These are phyloP conservation scores for Blastomyces parvus DNA, from an alignment of 2,329 filamentous ascomycete species.

Conservation along the genomic window DNA sequence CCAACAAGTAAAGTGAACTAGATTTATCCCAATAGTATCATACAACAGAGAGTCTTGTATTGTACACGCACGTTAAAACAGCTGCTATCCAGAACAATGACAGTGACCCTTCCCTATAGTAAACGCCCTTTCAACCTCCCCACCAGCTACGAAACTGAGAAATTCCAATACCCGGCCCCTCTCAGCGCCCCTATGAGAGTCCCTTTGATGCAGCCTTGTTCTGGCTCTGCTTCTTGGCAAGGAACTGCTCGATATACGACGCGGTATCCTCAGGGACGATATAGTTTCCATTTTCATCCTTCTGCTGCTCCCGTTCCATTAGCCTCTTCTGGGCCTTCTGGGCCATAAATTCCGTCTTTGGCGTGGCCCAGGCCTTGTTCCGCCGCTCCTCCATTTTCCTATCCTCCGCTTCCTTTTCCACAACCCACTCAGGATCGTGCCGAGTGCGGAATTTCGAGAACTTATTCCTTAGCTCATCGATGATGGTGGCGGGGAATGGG, in stretches of 20 bases:
- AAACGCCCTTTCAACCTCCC: constrained; percentile 4
- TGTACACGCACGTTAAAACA: neutral
- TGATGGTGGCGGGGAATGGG: constrained; percentile 67
- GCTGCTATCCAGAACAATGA: neutral
- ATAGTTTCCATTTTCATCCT: constrained; percentile 32
- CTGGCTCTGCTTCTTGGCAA: constrained; percentile 19
- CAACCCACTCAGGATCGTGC: constrained; percentile 65
- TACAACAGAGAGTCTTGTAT: neutral
- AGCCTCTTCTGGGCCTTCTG: constrained; percentile 29
- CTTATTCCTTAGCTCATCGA: constrained; percentile 77
- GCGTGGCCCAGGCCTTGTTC: constrained; percentile 40
- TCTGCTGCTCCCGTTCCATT: constrained; percentile 27
- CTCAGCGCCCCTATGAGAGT: neutral
- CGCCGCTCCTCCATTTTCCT: constrained; percentile 37
- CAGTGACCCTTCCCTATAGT: neutral
- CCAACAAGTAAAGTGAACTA: neutral
- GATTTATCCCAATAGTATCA: constrained; percentile 1
- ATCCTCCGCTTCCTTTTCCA: constrained; percentile 53
- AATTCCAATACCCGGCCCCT: neutral
- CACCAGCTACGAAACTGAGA: neutral
- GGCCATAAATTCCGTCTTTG: constrained; percentile 35
- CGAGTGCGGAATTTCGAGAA: constrained; percentile 73
- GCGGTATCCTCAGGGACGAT: constrained; percentile 26
- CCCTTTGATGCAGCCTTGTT: constrained; percentile 14
- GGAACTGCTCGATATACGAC: constrained; percentile 30